Evolutionary conservation across 441 rosid genomes (phyloP).

Genomic region (Hypseocharis bilobata): DNA sequence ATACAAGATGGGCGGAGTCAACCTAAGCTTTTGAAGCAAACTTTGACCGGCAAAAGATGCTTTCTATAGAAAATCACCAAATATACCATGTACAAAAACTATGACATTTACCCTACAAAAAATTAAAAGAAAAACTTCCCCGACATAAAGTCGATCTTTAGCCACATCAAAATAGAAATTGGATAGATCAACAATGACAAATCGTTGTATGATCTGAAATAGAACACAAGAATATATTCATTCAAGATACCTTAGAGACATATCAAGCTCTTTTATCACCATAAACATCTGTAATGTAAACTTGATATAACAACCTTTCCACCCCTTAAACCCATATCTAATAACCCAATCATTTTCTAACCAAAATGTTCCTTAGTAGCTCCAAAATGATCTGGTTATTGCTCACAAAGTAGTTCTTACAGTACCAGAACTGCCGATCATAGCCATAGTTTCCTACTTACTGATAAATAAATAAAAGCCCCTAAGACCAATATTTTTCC

Average conservation of each 20-base stretch:
- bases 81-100: too few relatives aligned
- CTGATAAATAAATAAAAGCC: neutral
- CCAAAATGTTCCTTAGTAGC: neutral
- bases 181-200: slow-evolving; percentile 81
- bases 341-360: neutral
- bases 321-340: neutral
- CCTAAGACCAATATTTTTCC: neutral
- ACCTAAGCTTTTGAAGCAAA: too few relatives aligned
- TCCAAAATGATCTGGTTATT: neutral
- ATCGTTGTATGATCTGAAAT: slow-evolving; percentile 77
- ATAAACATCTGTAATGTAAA: neutral
- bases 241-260: neutral
- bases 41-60: too few relatives aligned
- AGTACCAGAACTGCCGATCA: neutral
- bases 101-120: too few relatives aligned
- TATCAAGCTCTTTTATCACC: neutral
- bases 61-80: too few relatives aligned
- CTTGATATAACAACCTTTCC: neutral
- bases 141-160: slow-evolving; percentile 91
- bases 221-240: slow-evolving; percentile 14
- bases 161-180: slow-evolving; percentile 94
- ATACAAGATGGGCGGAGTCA: too few relatives aligned
- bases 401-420: neutral
- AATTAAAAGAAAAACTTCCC: slow-evolving; percentile 41
- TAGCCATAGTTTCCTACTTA: neutral